Base-by-base conservation (phyloP, 768 basidiomycete species). In the Suillus paluster region DNA sequence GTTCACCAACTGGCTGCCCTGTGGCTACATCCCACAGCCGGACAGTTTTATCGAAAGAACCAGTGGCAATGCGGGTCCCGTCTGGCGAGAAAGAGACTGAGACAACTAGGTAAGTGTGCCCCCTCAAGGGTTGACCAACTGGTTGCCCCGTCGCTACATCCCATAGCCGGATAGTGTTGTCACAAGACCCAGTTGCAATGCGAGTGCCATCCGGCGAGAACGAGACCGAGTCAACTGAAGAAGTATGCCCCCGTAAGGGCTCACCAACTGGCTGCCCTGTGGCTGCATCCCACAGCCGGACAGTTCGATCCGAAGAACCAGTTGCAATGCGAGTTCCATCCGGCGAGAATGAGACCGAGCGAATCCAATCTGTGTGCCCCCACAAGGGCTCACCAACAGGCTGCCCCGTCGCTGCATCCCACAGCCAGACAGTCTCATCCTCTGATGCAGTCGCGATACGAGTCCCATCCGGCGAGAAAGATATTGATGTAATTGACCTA, bases 391-490 rank as follows among this genome's bases (percentile, higher is more conserved):
- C 33, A 15, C 25, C 25, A 9, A 57, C 14, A 19, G 27, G 56
- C 21, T 14, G 14, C 12, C 45, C 4, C 3, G 45, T 56, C 9
- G 17, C 14, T 27, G 56, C 21, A 57, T 57, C 56, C 56, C 56
- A 57, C 6, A 57, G 5, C 30, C 34, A 25, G 10, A 57, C 12
- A 8, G 56, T 57, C 4, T 23, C 19, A 21, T 57, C 56, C 21
- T 9, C 2, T 15, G 56, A 57, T 15, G 23, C 56, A 19, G 56
- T 41, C 3, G 12, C 56, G 30, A 57, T 57, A 14, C 39, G 25
- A 25, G 33, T 27, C 5, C 39, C 56, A 57, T 41, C 56, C 14
- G 56, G 38, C 9, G 56, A 57, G 56, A 57, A 57, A 2, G 56
- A 57, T 1, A 57, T 39, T 57, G 56, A 57, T 25, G 17, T 30